These are phyloP conservation scores for Trypanosoma boissoni DNA, from an alignment of 208 protist species.

Conservation along the genomic window DNA sequence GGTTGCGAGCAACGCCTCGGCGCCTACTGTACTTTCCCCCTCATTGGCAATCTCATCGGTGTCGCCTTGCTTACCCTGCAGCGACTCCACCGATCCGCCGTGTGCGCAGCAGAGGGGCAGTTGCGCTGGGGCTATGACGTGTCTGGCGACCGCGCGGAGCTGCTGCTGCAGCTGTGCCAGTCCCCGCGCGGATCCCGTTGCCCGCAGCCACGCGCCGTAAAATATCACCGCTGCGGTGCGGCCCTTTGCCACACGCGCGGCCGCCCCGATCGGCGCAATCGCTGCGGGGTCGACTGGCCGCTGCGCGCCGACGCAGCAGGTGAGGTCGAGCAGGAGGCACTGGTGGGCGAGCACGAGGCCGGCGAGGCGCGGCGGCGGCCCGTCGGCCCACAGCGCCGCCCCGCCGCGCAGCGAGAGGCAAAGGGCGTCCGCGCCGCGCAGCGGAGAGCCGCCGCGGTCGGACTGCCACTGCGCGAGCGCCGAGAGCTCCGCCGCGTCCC, in stretches of 20 bases:
- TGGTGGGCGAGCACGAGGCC: slow-evolving; percentile 55
- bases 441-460: slow-evolving; percentile 25
- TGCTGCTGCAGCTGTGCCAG: slow-evolving; percentile 16
- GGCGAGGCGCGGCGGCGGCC: slow-evolving; percentile 5
- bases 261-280: slow-evolving; percentile 6
- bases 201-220: slow-evolving; percentile 31
- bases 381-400: slow-evolving; percentile 22
- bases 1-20: slow-evolving; percentile 26
- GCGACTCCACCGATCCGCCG: slow-evolving; percentile 29
- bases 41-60: too few species aligned
- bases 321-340: slow-evolving; percentile 51
- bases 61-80: slow-evolving; percentile 18
- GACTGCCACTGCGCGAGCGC: slow-evolving; percentile 37
- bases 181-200: slow-evolving; percentile 16
- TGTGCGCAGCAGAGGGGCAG: slow-evolving; percentile 30
- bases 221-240: slow-evolving; percentile 32
- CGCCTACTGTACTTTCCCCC: slow-evolving; percentile 1
- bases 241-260: slow-evolving; percentile 16
- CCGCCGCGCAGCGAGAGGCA: slow-evolving; percentile 27
- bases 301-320: slow-evolving; percentile 36
- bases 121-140: slow-evolving; percentile 13
- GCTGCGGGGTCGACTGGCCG: slow-evolving; percentile 1
- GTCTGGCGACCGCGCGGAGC: background rate
- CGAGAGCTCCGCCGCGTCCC: slow-evolving; percentile 1
- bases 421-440: slow-evolving; percentile 33